A percentile compares a stretch with the other conserved stretches of the same genome.
These are phyloP conservation scores for Macadamia integrifolia DNA, from an alignment of 164 flowering plant species.

Conservation along the genomic window DNA sequence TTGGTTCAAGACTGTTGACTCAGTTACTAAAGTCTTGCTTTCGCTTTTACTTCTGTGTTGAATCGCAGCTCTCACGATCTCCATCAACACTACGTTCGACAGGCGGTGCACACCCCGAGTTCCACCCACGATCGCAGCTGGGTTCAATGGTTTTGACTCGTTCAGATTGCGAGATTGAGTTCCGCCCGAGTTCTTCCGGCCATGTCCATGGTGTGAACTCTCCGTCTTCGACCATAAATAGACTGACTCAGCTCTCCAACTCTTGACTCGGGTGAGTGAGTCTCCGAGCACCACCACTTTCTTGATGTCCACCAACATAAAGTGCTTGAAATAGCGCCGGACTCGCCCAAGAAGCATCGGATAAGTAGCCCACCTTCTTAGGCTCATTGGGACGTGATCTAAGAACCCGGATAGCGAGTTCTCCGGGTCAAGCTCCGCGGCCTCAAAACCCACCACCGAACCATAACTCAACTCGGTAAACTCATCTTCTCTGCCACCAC, in stretches of 20 bases:
- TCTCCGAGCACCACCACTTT: constrained; percentile 45
- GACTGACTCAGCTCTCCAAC: constrained; percentile 42
- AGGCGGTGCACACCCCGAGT: constrained; percentile 56
- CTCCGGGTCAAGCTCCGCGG: constrained; percentile 76
- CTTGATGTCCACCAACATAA: constrained; percentile 51
- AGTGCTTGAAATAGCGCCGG: constrained; percentile 62
- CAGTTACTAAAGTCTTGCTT: constrained; percentile 32
- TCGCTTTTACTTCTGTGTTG: constrained; percentile 43
- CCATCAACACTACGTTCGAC: constrained; percentile 47
- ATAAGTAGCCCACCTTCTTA: constrained; percentile 85
- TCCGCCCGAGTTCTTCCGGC: constrained; percentile 32
- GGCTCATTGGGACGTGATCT: constrained; percentile 55
- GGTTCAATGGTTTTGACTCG: constrained; percentile 11
- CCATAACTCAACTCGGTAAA: constrained; percentile 50
- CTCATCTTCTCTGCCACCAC: no score
- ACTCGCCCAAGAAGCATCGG: constrained; percentile 81
- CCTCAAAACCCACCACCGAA: constrained; percentile 75
- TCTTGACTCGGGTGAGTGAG: constrained; percentile 51
- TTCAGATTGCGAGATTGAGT: constrained; percentile 12
- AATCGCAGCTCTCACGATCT: constrained; percentile 48
- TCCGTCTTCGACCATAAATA: constrained; percentile 15
- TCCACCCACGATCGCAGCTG: constrained; percentile 62
- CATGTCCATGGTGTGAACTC: constrained; percentile 11
- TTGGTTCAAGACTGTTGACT: constrained; percentile 54
- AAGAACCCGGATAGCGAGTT: constrained; percentile 69